A percentile compares a stretch with the other conserved stretches of the same genome.
Conservation (phyloP, 1,139 yeast species). For the Saccharomycopsis hybrid region DNA sequence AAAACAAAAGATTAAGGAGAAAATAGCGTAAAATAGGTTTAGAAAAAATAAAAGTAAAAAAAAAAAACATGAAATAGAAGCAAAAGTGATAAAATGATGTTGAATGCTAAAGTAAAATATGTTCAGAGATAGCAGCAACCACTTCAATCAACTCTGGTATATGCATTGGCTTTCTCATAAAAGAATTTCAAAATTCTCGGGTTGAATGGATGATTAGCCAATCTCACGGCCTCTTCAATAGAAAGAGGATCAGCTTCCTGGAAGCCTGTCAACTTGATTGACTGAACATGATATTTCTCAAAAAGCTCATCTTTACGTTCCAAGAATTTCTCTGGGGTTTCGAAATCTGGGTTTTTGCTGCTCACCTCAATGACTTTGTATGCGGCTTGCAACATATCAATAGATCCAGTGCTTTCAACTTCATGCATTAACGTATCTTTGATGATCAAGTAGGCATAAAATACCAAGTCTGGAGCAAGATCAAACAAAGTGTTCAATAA, state of each 20-base stretch:
- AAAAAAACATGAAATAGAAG: too few relatives aligned
- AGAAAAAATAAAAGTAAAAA: too few relatives aligned
- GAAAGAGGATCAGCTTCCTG: slow-evolving; percentile 8
- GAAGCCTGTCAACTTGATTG: slow-evolving; percentile 26
- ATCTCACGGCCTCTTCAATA: background rate
- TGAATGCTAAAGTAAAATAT: too few relatives aligned
- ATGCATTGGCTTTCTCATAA: slow-evolving; percentile 8
- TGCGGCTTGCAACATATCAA: slow-evolving; percentile 27
- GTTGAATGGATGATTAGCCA: slow-evolving; percentile 6
- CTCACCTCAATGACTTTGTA: slow-evolving; percentile 31
- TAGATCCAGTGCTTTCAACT: slow-evolving; percentile 27
- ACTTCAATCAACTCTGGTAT: slow-evolving; percentile 8
- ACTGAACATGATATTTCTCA: slow-evolving; percentile 28
- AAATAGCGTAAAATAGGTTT: too few relatives aligned
- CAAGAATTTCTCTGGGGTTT: slow-evolving; percentile 23
- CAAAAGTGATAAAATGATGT: too few relatives aligned
- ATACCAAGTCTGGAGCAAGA: slow-evolving; percentile 33
- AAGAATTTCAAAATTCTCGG: slow-evolving; percentile 7
- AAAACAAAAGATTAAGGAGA: too few relatives aligned
- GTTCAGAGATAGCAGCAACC: background rate
- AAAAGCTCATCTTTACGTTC: slow-evolving; percentile 25
- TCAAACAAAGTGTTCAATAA: slow-evolving; percentile 41
- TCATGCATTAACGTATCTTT: slow-evolving; percentile 36
- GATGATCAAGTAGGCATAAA: slow-evolving; percentile 41
- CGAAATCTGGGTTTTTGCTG: slow-evolving; percentile 29